These are phyloP conservation scores for Myxozyma sirexii DNA, from an alignment of 805 yeast genomes.

Conservation along the genomic window DNA sequence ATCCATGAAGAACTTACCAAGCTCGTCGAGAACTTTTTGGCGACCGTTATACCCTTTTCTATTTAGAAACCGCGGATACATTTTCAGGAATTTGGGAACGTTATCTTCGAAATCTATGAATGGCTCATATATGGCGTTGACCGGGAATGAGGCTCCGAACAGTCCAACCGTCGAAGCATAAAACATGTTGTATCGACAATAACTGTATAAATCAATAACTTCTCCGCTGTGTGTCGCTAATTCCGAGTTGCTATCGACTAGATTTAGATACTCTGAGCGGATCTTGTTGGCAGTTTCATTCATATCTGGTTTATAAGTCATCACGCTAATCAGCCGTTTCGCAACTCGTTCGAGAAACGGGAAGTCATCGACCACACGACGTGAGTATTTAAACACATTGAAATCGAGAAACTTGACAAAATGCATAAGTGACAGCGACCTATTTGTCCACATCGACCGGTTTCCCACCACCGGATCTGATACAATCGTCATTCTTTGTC, in stretches of 20 bases:
- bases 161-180: constrained; percentile 17
- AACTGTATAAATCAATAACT: constrained; percentile 3
- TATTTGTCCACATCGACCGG: background rate
- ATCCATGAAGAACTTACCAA: constrained; percentile 14
- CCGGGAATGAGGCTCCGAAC: constrained; percentile 25
- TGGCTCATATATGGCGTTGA: constrained; percentile 1
- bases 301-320: background rate
- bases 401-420: background rate
- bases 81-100: constrained; percentile 15
- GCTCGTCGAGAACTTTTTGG: constrained; percentile 7
- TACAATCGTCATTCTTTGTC: constrained; percentile 13
- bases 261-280: background rate
- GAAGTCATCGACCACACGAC: background rate
- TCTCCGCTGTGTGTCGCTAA: background rate
- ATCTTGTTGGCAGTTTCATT: background rate
- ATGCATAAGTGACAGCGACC: background rate
- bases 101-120: constrained; percentile 20
- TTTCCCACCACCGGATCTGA: constrained; percentile 24
- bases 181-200: constrained; percentile 1
- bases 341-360: background rate
- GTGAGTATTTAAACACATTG: background rate
- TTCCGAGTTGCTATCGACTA: background rate
- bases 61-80: constrained; percentile 16
- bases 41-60: constrained; percentile 16
- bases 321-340: background rate